A percentile compares a stretch with the other conserved stretches of the same genome.
Conservation (phyloP, 1,139 yeast genomes). For the Saccharomyces hybrid region DNA sequence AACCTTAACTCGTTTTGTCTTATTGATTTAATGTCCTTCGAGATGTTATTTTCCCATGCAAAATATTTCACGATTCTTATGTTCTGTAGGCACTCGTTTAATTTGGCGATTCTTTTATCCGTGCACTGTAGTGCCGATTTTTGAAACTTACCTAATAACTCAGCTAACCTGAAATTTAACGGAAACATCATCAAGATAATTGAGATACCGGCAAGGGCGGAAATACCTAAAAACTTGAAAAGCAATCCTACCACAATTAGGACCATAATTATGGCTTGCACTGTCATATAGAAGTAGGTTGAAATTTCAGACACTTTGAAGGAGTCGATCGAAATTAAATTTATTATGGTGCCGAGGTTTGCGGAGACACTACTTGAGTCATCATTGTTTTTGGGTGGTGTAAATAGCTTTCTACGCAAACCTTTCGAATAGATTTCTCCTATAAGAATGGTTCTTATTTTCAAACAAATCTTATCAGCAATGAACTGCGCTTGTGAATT, state of each 20-base stretch:
- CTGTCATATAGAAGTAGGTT: slow-evolving; percentile 1
- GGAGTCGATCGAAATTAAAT: slow-evolving; percentile 49
- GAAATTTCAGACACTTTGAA: slow-evolving; percentile 42
- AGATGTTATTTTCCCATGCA: slow-evolving; percentile 6
- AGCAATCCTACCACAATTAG: slow-evolving; percentile 3
- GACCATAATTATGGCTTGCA: slow-evolving; percentile 6
- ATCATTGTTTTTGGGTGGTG: slow-evolving; percentile 12
- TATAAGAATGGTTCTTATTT: slow-evolving; percentile 2
- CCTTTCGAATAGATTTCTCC: slow-evolving; percentile 1
- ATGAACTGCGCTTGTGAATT: slow-evolving; percentile 2
- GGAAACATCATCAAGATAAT: slow-evolving; percentile 4
- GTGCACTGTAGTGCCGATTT: not conserved
- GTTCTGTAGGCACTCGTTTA: slow-evolving; percentile 6
- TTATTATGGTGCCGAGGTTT: slow-evolving; percentile 56
- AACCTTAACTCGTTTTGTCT: slow-evolving; percentile 2
- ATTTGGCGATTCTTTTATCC: slow-evolving; percentile 4
- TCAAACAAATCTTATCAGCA: not conserved
- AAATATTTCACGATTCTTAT: slow-evolving; percentile 6
- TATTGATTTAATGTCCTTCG: slow-evolving; percentile 28
- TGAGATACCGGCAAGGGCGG: slow-evolving; percentile 5
- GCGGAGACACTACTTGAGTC: slow-evolving; percentile 36
- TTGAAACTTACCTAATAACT: slow-evolving; percentile 3
- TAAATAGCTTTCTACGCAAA: not conserved
- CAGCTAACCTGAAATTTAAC: slow-evolving; percentile 3
- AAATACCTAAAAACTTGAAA: slow-evolving; percentile 3